A percentile compares a stretch with the other conserved stretches of the same genome.
These are phyloP conservation scores for Nidularia pulvinata DNA, from an alignment of 768 basidiomycete genomes.

Conservation along the genomic window DNA sequence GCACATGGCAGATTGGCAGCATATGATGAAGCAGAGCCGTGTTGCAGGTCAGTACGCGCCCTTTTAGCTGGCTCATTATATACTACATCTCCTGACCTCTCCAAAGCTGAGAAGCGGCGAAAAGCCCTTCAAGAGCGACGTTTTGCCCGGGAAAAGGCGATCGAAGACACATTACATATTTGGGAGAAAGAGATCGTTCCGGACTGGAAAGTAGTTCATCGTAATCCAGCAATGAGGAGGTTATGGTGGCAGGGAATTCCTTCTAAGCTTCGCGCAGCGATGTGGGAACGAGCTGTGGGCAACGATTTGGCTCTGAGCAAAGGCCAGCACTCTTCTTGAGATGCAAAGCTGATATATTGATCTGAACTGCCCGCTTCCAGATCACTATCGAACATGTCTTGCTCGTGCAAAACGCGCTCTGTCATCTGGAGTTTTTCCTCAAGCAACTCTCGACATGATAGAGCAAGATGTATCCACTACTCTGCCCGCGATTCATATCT, in stretches of 20 bases:
- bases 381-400: slow-evolving; percentile 70
- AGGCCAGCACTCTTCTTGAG: slow-evolving; percentile 43
- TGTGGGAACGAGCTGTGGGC: slow-evolving; percentile 89
- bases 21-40: slow-evolving; percentile 86
- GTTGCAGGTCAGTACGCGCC: slow-evolving; percentile 52
- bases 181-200: slow-evolving; percentile 85
- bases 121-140: slow-evolving; percentile 64
- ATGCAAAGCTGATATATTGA: slow-evolving; percentile 3
- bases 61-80: neutral
- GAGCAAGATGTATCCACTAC: slow-evolving; percentile 78
- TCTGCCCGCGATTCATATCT: slow-evolving; percentile 79
- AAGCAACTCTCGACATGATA: slow-evolving; percentile 57
- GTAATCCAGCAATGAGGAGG: slow-evolving; percentile 61
- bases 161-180: slow-evolving; percentile 66
- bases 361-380: slow-evolving; percentile 28
- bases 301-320: slow-evolving; percentile 82
- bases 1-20: slow-evolving; percentile 84
- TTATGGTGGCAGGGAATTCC: slow-evolving; percentile 94
- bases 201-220: slow-evolving; percentile 78
- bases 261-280: slow-evolving; percentile 69
- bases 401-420: slow-evolving; percentile 75
- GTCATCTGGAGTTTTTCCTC: slow-evolving; percentile 64
- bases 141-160: slow-evolving; percentile 58
- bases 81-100: neutral
- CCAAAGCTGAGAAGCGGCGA: slow-evolving; percentile 68